Percentiles rank a stretch among this genome's conserved stretches.
These are phyloP conservation scores for Millerozyma acaciae DNA, from an alignment of 805 yeast species.

Conservation along the genomic window DNA sequence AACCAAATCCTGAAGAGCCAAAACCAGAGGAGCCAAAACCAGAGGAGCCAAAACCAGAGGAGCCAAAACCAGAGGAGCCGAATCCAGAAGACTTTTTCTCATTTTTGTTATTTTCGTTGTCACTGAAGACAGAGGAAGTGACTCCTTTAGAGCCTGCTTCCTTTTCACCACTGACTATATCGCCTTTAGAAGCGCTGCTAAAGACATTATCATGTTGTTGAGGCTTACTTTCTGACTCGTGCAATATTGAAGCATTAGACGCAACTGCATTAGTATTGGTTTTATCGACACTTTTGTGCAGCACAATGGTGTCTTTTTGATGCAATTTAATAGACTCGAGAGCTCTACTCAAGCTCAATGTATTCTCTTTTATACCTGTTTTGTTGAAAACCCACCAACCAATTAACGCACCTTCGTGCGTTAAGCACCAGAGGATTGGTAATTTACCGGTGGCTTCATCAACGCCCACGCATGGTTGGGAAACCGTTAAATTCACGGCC, in stretches of 20 bases:
- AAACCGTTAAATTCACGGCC: conserved; percentile 34
- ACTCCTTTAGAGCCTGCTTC: no score
- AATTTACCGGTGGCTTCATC: conserved; percentile 53
- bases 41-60: conserved; percentile 12
- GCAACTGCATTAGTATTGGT: no score
- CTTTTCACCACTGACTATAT: no score
- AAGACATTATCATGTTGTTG: no score
- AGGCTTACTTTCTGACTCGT: no score
- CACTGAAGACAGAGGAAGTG: no score
- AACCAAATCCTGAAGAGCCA: conserved; percentile 11
- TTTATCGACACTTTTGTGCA: no score
- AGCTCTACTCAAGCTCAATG: neutral
- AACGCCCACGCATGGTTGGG: conserved; percentile 54
- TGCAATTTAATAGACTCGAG: no score
- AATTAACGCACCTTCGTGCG: conserved; percentile 57
- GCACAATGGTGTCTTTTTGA: no score
- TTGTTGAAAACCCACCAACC: conserved; percentile 65
- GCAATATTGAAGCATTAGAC: no score
- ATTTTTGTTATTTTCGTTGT: no score
- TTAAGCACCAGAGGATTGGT: conserved; percentile 63
- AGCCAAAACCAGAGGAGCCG: conserved; percentile 16
- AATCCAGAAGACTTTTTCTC: conserved; percentile 12
- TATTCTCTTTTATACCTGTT: conserved; percentile 45
- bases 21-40: conserved; percentile 10
- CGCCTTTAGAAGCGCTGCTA: no score